phyloP scores from a whole-genome alignment of 805 yeast species.

The Yamadazyma sp. region DNA sequence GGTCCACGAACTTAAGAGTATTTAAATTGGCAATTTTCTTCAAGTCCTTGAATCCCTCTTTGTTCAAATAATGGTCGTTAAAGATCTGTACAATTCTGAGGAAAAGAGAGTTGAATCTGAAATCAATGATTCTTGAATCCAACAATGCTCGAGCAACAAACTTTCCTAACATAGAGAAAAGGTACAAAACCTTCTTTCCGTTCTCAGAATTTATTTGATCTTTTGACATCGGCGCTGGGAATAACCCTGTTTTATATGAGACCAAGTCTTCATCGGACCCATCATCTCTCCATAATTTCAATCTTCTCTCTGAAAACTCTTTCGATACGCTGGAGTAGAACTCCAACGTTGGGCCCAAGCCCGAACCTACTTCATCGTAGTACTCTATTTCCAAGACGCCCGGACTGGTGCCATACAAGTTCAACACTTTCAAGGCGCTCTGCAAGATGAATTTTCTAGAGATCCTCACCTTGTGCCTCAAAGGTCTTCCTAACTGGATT shows the following conservation, averaged over 20 bases:
- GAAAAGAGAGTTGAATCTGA: slow-evolving; percentile 70
- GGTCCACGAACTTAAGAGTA: slow-evolving; percentile 54
- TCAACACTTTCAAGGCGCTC: slow-evolving; percentile 78
- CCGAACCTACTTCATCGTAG: slow-evolving; percentile 91
- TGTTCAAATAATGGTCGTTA: slow-evolving; percentile 17
- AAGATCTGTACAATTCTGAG: slow-evolving; percentile 54
- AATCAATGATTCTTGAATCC: slow-evolving; percentile 86
- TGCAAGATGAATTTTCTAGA: slow-evolving; percentile 67
- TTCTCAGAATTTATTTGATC: slow-evolving; percentile 25
- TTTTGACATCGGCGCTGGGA: slow-evolving; percentile 63
- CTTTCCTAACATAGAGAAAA: slow-evolving; percentile 71
- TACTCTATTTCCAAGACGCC: slow-evolving; percentile 84
- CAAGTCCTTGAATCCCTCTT: slow-evolving; percentile 14
- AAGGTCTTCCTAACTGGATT: slow-evolving; percentile 69
- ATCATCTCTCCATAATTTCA: slow-evolving; percentile 68
- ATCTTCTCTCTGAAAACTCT: slow-evolving; percentile 59
- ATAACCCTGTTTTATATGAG: slow-evolving; percentile 53
- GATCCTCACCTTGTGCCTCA: slow-evolving; percentile 77
- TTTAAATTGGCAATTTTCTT: slow-evolving; percentile 32
- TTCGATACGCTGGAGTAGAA: slow-evolving; percentile 81
- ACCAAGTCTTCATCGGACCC: slow-evolving; percentile 36
- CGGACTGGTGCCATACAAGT: slow-evolving; percentile 74
- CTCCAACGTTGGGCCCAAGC: slow-evolving; percentile 93
- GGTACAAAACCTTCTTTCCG: slow-evolving; percentile 43
- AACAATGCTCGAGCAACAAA: slow-evolving; percentile 84